phyloP scores from a whole-genome alignment of 371 early-diverging fungal genomes.

The Lichtheimia corymbifera region DNA sequence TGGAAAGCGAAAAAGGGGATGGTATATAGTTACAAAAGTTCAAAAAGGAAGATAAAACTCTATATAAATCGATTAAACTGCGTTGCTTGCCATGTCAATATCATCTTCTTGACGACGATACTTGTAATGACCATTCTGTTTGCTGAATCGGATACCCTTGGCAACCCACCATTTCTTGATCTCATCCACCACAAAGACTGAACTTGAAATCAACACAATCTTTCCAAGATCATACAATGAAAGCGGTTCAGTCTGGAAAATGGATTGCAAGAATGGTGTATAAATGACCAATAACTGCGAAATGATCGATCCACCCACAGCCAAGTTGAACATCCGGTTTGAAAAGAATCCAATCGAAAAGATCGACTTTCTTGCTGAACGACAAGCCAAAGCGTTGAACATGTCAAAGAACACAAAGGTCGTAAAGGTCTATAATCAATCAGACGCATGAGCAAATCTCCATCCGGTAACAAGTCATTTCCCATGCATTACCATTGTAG shows the following conservation, averaged over 20 bases:
- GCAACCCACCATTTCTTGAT: conserved; percentile 51
- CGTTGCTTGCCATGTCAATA: conserved; percentile 9
- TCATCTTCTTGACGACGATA: conserved; percentile 8
- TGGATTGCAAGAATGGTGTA: conserved; percentile 85
- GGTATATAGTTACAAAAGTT: conserved; percentile 1
- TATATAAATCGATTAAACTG: conserved; percentile 6
- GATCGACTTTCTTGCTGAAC: conserved; percentile 84
- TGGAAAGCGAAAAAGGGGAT: background rate
- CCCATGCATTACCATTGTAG: conserved; percentile 80
- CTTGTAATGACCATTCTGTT: background rate
- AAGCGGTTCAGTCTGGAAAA: conserved; percentile 92
- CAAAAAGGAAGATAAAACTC: no score
- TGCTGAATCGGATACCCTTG: background rate
- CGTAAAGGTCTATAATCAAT: conserved; percentile 81
- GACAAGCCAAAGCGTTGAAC: conserved; percentile 92
- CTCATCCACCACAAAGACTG: conserved; percentile 86
- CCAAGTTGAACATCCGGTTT: conserved; percentile 87
- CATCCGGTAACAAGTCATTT: background rate
- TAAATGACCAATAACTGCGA: conserved; percentile 91
- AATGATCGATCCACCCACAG: conserved; percentile 78
- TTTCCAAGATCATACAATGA: conserved; percentile 68
- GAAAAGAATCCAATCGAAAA: conserved; percentile 78
- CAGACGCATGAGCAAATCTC: background rate
- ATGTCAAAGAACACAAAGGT: conserved; percentile 95
- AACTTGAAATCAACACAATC: conserved; percentile 65